phyloP scores from a whole-genome alignment of 345 rosid species.

The Cardiospermum halicacabum region DNA sequence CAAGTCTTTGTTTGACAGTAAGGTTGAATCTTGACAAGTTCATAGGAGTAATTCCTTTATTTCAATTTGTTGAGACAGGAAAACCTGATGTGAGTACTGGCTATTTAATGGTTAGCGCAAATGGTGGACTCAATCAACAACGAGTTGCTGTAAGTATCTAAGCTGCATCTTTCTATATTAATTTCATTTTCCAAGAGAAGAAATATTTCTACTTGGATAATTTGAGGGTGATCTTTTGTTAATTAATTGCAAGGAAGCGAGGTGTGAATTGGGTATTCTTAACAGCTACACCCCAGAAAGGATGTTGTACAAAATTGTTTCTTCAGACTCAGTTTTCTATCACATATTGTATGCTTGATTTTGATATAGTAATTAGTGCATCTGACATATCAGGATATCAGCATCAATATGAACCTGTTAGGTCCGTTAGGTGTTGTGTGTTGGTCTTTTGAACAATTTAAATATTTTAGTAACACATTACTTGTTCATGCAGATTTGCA shows the following conservation, averaged over 20 bases:
- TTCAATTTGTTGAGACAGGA: constrained; percentile 29
- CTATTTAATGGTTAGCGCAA: constrained; percentile 75
- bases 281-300: not conserved
- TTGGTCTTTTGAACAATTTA: not conserved
- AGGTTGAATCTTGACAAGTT: not conserved
- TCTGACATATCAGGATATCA: not conserved
- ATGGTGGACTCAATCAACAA: constrained; percentile 96
- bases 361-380: not conserved
- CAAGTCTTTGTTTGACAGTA: not conserved
- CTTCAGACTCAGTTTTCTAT: not conserved
- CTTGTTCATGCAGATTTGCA: constrained; percentile 59
- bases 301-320: not conserved
- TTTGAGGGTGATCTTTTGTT: not conserved
- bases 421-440: not conserved
- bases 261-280: not conserved
- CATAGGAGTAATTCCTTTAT: constrained; percentile 7
- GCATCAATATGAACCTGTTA: not conserved
- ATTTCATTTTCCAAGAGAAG: constrained; percentile 3
- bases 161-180: constrained; percentile 1
- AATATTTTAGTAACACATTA: constrained; percentile 2
- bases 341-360: not conserved
- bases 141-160: constrained; percentile 77
- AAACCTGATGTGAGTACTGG: constrained; percentile 48
- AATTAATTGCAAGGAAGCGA: not conserved
- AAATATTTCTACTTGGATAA: not conserved